Evolutionary conservation across 1,284 basidiomycete species (phyloP), one percentile per base, ranked within the genome.

Genomic region (Papiliotrema fonsecae): DNA sequence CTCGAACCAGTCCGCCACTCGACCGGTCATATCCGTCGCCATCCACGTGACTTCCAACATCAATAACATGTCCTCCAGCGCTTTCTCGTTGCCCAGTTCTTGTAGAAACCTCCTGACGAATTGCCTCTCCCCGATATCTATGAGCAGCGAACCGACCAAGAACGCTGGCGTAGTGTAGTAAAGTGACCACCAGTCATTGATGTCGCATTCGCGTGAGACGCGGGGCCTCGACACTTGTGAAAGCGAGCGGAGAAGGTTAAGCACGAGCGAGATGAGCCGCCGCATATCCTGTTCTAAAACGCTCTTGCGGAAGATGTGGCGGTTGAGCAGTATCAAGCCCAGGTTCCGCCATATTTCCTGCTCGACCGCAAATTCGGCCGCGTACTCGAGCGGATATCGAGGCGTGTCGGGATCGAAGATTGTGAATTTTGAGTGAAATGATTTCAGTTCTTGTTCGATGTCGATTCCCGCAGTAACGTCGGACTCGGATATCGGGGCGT

Each of bases 301-400:
- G 7, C 28, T 19, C 2, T 24, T 25, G 22, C n/a, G 7, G 44
- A 36, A 24, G 19, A 45, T n/a, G n/a, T 45, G 32, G n/a, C 32
- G 44, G 22, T 37, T 24, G 10, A 37, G 31, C n/a, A 45, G 44
- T 9, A 45, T 36, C 13, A 45, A 34, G 16, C 32, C 31, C 14
- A 45, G 44, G 34, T 32, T 45, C 3, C 44, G 44, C 44, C 44
- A 45, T 16, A 45, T 35, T 34, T 45, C 44, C 9, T 21, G 19
- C 32, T 45, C 44, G 44, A 45, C 34, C 11, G 44, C 44, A 16
- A 45, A 24, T 26, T 45, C 44, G 5, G 32, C 44, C 18, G 44
- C 34, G 28, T 19, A 36, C n/a, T 31, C 32, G 16, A 22, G 9
- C 19, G 44, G 44, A 27, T 45, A 34, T 14, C 44, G 44, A 24